Base-by-base conservation (phyloP, 2,329 filamentous ascomycete species). In the Alternaria incomplexa region DNA sequence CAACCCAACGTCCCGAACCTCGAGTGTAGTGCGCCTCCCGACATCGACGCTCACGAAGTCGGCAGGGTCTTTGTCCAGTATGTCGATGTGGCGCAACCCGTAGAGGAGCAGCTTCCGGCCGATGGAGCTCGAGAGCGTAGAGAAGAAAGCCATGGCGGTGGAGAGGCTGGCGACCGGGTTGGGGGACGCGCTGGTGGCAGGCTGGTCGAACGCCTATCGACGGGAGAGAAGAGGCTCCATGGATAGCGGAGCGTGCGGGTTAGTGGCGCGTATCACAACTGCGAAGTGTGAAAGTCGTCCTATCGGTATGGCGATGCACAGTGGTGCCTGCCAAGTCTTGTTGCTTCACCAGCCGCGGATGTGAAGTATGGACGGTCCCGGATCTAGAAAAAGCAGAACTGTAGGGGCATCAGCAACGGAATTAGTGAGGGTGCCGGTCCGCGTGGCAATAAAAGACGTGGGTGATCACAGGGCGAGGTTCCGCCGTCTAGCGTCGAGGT, bases 61-160 rank as follows among this genome's bases (percentile, higher is more conserved):
- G 69, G 97, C 84, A 12, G 91, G 90, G 76, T 96, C 91, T 61
- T 93, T 91, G 75, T 98, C 96, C 63, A 99, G 88, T 58, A 97
- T 85, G 71, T 97, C 93, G 62, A 97, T 85, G 61, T 90, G 89
- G 23, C 91, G 91, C 45, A 99, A 84, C 53, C 90, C 93, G 83
- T 96, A 97, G 70, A 93, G 90, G 68, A 98, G 87, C 73, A 98
- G 86, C 79, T 91, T 90, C 86, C 96, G 97, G 82, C 94, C 92
- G 85, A 97, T 84, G 71, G 85, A 93, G 71, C 88, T 92, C 67
- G 93, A 90, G 74, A 96, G 87, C 77, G 92, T 70, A 23, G 74
- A 72, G 87, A 89, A 73, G 67, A 79, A 80, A 57, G 90, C 89
- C 91, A 94, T 93, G 79, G 71, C 76, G 58, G 44, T 64, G 59